Base-by-base conservation (phyloP, 2,329 filamentous ascomycete genomes). In the Parastagonospora avenae region DNA sequence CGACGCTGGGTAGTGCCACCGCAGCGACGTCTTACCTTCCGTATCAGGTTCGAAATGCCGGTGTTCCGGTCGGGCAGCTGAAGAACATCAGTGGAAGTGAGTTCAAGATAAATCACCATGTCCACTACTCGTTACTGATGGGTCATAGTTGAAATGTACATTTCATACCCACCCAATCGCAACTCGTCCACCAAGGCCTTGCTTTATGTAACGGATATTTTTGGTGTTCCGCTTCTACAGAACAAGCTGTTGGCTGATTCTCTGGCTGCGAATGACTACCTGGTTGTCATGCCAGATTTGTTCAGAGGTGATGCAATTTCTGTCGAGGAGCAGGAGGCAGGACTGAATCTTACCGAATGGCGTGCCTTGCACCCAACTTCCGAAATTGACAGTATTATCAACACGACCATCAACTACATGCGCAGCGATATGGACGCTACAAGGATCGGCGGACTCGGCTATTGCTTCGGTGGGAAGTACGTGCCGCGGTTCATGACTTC, bases 391-490 rank as follows among this genome's bases (percentile, higher is more conserved):
- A 74, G 76, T 6, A 75, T 82, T 46, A 74, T 85, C 47, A 74
- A 75, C 24, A 71, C 72, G 44, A 79, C 77, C 41, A 79, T 88
- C 61, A 81, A 83, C 68, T 80, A 82, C 49, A 68, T 90, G 42
- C 80, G 81, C 51, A 76, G 79, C 45, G 87, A 91, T 70, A 76
- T 68, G 12, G 56, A 57, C 2, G 58, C 82, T 40, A 82, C 80
- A 64, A 83, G 81, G 58, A 74, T 91, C 32, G 88, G 82, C 2
- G 82, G 79, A 9, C 82, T 86, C 0, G 88, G 88, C 0, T 91
- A 91, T 74, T 91, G 88, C 74, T 89, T 91, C 59, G 88, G 88
- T 40, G 88, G 81, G 48, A 90, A 89, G 83, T 92, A 89, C 70
- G 84, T 90, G 24, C 79, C 82, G 40, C 84, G 89, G 27, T 86